Percentiles rank a stretch among this genome's conserved stretches.
phyloP scores from a whole-genome alignment of 2,329 filamentous ascomycete genomes.

The Bisporella sp. region DNA sequence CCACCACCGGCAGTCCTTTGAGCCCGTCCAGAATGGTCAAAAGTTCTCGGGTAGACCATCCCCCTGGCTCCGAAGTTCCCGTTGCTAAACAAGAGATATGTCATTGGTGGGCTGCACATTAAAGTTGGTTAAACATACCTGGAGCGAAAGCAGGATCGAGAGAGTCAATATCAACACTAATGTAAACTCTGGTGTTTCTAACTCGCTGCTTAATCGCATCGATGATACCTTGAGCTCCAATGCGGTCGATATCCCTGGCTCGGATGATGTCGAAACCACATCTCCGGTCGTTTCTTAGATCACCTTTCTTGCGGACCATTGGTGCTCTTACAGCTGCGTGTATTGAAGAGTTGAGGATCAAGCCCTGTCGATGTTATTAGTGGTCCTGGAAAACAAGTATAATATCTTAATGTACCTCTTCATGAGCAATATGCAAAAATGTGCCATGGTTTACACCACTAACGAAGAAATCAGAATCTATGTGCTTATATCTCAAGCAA shows the following conservation, averaged over 20 bases:
- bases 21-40: slow-evolving; percentile 58
- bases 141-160: slow-evolving; percentile 42
- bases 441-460: slow-evolving; percentile 25
- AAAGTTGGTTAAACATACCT: slow-evolving; percentile 10
- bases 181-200: slow-evolving; percentile 43
- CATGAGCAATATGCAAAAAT: slow-evolving; percentile 27
- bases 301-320: slow-evolving; percentile 44
- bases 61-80: slow-evolving; percentile 54
- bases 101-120: too few relatives aligned
- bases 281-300: slow-evolving; percentile 34
- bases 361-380: too few relatives aligned
- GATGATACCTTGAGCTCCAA: slow-evolving; percentile 37
- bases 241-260: slow-evolving; percentile 42
- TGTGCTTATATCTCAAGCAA: too few relatives aligned
- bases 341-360: slow-evolving; percentile 64
- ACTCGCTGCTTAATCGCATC: slow-evolving; percentile 40
- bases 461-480: too few relatives aligned
- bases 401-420: slow-evolving; percentile 14
- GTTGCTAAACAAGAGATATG: slow-evolving; percentile 34
- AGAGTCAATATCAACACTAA: slow-evolving; percentile 45
- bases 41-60: slow-evolving; percentile 54
- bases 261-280: slow-evolving; percentile 53
- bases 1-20: slow-evolving; percentile 49
- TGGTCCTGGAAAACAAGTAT: too few relatives aligned
- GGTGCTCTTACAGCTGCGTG: slow-evolving; percentile 77